Percentiles rank a stretch among this genome's conserved stretches.
Evolutionary conservation across 2,329 filamentous ascomycete species (phyloP).

Genomic region (Neocatenulostroma microsporum): DNA sequence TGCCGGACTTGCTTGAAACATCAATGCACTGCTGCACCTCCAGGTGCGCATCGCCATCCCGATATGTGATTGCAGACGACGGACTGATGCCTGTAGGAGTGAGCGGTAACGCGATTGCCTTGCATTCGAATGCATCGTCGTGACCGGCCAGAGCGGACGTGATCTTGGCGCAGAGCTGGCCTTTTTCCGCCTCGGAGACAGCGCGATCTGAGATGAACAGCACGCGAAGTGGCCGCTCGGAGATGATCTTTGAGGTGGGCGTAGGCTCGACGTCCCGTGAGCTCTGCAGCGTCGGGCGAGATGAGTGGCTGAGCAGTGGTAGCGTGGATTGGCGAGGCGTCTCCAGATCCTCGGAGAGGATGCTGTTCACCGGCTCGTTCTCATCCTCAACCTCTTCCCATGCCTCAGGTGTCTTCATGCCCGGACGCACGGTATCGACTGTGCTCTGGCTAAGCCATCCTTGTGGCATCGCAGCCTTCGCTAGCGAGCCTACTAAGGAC

Average conservation of each 20-base stretch:
- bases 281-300: too few relatives aligned
- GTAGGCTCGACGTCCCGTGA: too few relatives aligned
- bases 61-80: conserved; percentile 12
- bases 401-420: too few relatives aligned
- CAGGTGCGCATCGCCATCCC: conserved; percentile 12
- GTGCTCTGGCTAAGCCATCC: too few relatives aligned
- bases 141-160: conserved; percentile 7
- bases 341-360: conserved; percentile 25
- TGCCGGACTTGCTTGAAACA: conserved; percentile 7
- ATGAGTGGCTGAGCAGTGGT: not conserved
- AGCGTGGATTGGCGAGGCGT: conserved; percentile 27
- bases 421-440: too few relatives aligned
- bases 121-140: not conserved
- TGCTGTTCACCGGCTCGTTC: conserved; percentile 22
- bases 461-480: too few relatives aligned
- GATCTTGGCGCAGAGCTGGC: conserved; percentile 10
- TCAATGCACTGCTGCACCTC: conserved; percentile 17
- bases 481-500: too few relatives aligned
- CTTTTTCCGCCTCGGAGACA: not conserved
- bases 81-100: conserved; percentile 13
- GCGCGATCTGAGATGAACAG: not conserved
- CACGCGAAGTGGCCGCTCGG: not conserved
- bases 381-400: conserved; percentile 16
- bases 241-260: too few relatives aligned
- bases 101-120: conserved; percentile 7